phyloP scores from a whole-genome alignment of 2,329 filamentous ascomycete genomes.

The Chalara sp. region DNA sequence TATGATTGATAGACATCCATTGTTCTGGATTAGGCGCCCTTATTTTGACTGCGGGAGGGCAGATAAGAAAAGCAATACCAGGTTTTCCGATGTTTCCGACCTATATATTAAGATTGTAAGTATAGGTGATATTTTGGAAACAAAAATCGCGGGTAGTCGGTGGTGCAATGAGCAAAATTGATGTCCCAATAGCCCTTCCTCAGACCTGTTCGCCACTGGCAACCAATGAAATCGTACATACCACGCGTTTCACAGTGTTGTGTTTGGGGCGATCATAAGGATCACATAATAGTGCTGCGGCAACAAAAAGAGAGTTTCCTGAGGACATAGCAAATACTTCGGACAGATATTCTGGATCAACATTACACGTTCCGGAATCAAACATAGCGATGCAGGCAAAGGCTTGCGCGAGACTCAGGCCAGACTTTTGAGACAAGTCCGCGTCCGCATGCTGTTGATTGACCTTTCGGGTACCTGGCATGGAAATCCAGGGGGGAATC shows the following conservation, averaged over 20 bases:
- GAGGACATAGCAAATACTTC: constrained; percentile 18
- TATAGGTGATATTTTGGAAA: no score
- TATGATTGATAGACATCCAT: constrained; percentile 3
- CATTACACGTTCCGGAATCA: constrained; percentile 16
- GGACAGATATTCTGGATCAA: constrained; percentile 7
- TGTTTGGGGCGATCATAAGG: constrained; percentile 3
- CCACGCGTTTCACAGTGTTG: constrained; percentile 10
- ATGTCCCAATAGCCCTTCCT: no score
- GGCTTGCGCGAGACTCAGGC: constrained; percentile 1
- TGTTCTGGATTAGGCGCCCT: neutral
- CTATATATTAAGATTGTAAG: no score
- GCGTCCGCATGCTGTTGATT: neutral
- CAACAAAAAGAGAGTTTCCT: constrained; percentile 21
- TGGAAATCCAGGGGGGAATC: neutral
- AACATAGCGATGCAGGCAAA: constrained; percentile 22
- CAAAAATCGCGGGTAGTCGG: no score
- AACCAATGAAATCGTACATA: neutral
- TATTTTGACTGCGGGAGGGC: constrained; percentile 3
- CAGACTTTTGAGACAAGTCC: neutral
- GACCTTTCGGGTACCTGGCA: neutral
- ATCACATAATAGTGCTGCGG: constrained; percentile 17
- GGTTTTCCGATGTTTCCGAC: constrained; percentile 17
- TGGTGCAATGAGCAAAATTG: no score
- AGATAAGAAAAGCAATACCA: constrained; percentile 6
- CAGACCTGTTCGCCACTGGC: no score